Evolutionary conservation across 2,329 filamentous ascomycete genomes (phyloP).

Genomic region (Alternaria panax): DNA sequence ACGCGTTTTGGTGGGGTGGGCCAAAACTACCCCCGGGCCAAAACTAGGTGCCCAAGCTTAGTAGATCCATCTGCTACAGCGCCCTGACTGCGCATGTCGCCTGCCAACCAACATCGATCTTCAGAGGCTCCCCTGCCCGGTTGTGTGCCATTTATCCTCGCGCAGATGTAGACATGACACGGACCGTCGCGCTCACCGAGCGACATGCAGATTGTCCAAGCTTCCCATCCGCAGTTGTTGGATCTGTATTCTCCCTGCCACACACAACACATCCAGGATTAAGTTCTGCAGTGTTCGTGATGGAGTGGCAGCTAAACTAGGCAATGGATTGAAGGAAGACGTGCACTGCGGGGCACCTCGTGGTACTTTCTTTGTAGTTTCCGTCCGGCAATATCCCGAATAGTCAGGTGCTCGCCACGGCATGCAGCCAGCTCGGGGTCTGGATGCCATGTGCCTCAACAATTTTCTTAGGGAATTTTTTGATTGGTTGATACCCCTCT

Average conservation of each 20-base stretch:
- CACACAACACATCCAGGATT: conserved; percentile 1
- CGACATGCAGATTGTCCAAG: conserved; percentile 24
- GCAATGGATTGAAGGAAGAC: conserved; percentile 12
- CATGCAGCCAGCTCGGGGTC: conserved; percentile 35
- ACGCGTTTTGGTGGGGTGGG: too few species aligned
- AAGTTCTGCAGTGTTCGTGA: conserved; percentile 4
- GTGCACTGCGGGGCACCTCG: conserved; percentile 20
- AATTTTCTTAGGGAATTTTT: conserved; percentile 33
- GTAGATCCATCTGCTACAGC: not conserved
- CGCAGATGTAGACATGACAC: conserved; percentile 28
- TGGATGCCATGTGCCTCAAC: conserved; percentile 39
- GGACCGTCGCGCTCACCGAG: conserved; percentile 32
- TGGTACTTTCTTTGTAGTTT: conserved; percentile 25
- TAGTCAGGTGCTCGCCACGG: conserved; percentile 43
- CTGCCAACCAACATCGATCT: conserved; percentile 21
- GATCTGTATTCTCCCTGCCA: conserved; percentile 23
- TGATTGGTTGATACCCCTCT: conserved; percentile 38
- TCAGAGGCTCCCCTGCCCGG: conserved; percentile 20
- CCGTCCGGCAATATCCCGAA: conserved; percentile 23
- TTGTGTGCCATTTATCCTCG: conserved; percentile 16
- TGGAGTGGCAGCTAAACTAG: not conserved
- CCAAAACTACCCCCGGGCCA: too few species aligned
- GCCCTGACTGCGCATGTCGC: conserved; percentile 15
- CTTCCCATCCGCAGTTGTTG: conserved; percentile 20
- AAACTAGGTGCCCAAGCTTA: too few species aligned